Percentiles rank a stretch among this genome's conserved stretches.
Conservation (phyloP, 163 green algal genomes). For the Coccomyxa subellipsoidea region DNA sequence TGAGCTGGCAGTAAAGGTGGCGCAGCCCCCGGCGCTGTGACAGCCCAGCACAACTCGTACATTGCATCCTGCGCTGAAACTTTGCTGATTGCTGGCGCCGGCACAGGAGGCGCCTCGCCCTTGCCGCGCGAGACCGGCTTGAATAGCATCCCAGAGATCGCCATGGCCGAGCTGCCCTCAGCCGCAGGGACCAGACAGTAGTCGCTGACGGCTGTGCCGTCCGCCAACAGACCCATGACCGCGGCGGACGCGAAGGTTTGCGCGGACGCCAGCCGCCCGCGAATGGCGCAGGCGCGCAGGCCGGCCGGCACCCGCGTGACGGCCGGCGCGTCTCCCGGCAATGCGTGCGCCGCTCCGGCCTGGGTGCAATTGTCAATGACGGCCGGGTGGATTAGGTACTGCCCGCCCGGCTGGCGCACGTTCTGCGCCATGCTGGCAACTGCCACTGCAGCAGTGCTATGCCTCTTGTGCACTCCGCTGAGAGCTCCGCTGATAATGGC, state of each 20-base stretch:
- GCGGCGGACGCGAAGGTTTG: background rate
- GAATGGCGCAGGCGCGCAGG: constrained; percentile 27
- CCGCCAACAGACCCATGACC: background rate
- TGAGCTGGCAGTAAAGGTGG: background rate
- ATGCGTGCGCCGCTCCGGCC: constrained; percentile 23
- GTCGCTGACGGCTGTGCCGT: constrained; percentile 9
- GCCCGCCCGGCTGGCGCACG: background rate
- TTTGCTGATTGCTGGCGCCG: background rate
- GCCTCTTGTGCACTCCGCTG: background rate
- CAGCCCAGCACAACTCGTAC: background rate
- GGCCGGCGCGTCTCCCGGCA: background rate
- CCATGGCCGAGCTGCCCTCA: background rate
- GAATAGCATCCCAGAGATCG: constrained; percentile 5
- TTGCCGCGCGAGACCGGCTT: background rate
- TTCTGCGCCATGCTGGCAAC: background rate
- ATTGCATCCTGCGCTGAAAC: background rate
- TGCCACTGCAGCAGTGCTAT: background rate
- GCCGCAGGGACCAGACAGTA: background rate
- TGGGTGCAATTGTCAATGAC: constrained; percentile 42
- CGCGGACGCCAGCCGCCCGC: background rate
- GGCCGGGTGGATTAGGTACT: constrained; percentile 42
- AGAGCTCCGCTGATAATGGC: background rate
- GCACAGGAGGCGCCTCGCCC: background rate
- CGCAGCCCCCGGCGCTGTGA: too few relatives aligned
- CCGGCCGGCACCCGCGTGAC: constrained; percentile 34